phyloP scores from a whole-genome alignment of 2,329 filamentous ascomycete species.

The Boeremia lycopersici region DNA sequence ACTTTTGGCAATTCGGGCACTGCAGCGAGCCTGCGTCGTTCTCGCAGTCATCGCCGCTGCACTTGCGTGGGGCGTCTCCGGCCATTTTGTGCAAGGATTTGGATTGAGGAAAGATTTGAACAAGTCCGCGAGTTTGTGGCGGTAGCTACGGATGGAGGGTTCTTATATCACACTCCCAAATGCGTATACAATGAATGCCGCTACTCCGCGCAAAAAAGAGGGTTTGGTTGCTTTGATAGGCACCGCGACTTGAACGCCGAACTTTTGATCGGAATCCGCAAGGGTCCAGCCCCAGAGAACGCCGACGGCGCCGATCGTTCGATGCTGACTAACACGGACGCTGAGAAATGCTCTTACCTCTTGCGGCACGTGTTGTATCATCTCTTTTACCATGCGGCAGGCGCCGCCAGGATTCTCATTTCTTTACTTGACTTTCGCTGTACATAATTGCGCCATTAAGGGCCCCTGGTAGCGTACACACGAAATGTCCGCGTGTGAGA shows the following conservation, averaged over 20 bases:
- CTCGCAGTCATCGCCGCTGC: slow-evolving; percentile 79
- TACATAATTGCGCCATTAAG: slow-evolving; percentile 8
- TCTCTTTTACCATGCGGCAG: slow-evolving; percentile 12
- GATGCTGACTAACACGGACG: slow-evolving; percentile 27
- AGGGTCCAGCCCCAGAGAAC: slow-evolving; percentile 22
- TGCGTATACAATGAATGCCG: slow-evolving; percentile 13
- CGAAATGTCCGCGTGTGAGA: slow-evolving; percentile 1
- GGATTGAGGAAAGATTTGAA: not conserved
- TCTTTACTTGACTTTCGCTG: slow-evolving; percentile 2
- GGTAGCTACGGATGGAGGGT: not conserved
- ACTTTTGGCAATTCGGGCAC: slow-evolving; percentile 93
- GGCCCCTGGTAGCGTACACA: not conserved
- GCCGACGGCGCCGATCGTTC: slow-evolving; percentile 21
- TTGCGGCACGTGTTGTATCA: slow-evolving; percentile 26
- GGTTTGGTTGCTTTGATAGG: slow-evolving; percentile 2
- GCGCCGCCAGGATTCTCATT: slow-evolving; percentile 4
- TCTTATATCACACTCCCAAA: slow-evolving; percentile 8
- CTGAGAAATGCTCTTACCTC: slow-evolving; percentile 21
- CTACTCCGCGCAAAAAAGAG: slow-evolving; percentile 24
- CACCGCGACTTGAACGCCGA: slow-evolving; percentile 3
- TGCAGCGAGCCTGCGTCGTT: slow-evolving; percentile 87
- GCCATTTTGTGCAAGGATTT: slow-evolving; percentile 33
- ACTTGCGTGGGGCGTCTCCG: slow-evolving; percentile 66
- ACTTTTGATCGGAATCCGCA: slow-evolving; percentile 2
- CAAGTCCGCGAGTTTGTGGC: not conserved